Conservation (phyloP, 495 filamentous ascomycete species). For the Penicillium coprophilum region DNA sequence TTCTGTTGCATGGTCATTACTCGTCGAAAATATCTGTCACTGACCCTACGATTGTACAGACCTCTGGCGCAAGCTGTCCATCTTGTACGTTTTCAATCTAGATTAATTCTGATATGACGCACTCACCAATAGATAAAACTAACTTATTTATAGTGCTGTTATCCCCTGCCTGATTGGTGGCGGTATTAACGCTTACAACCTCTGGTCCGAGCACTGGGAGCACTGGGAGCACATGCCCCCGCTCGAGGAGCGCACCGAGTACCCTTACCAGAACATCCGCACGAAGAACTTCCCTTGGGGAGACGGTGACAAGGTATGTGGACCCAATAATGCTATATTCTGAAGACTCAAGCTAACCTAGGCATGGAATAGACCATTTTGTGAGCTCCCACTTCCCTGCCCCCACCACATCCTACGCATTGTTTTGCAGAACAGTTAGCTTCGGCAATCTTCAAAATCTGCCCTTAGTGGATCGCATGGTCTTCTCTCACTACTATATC, state of each 20-base stretch:
- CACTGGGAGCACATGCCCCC: constrained; percentile 85
- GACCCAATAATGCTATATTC: background rate
- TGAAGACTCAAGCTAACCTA: constrained; percentile 31
- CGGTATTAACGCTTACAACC: constrained; percentile 75
- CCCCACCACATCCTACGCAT: background rate
- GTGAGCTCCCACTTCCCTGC: constrained; percentile 49
- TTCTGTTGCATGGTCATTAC: background rate
- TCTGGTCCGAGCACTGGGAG: constrained; percentile 95
- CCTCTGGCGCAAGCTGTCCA: constrained; percentile 88
- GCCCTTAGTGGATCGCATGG: background rate
- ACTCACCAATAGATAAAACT: constrained; percentile 4
- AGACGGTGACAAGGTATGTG: constrained; percentile 83
- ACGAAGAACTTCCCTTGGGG: constrained; percentile 89
- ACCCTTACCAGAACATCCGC: constrained; percentile 92
- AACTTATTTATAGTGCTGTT: constrained; percentile 53
- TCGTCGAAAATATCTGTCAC: constrained; percentile 14
- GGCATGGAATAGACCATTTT: constrained; percentile 54
- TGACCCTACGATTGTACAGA: constrained; percentile 56
- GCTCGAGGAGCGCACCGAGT: constrained; percentile 83
- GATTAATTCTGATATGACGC: background rate
- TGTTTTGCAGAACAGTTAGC: background rate
- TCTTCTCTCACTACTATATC: background rate
- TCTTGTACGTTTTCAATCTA: constrained; percentile 66
- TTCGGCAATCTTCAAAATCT: background rate
- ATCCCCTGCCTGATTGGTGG: constrained; percentile 69